These are phyloP conservation scores for Plenodomus biglobosus DNA, from an alignment of 2,329 filamentous ascomycete genomes.

Conservation along the genomic window DNA sequence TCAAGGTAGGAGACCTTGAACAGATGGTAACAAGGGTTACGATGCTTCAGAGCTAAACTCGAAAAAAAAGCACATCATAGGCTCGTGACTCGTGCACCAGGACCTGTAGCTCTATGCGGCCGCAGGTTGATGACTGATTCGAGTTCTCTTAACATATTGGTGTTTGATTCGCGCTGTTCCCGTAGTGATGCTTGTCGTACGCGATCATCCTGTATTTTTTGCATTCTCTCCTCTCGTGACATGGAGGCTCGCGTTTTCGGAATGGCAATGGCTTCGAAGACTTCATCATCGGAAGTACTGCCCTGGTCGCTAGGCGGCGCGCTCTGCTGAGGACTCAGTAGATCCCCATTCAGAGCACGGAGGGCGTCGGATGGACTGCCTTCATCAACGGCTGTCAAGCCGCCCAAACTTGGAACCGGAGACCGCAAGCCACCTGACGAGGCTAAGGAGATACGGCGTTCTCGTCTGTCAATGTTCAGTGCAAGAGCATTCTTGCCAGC, in stretches of 20 bases:
- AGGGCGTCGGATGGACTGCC: conserved; percentile 67
- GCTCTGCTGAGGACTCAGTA: conserved; percentile 48
- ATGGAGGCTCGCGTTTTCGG: conserved; percentile 67
- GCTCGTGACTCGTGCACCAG: conserved; percentile 37
- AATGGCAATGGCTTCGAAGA: conserved; percentile 88
- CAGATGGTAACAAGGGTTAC: conserved; percentile 13
- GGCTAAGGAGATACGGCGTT: conserved; percentile 59
- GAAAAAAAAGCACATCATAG: conserved; percentile 26
- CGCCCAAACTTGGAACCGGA: conserved; percentile 61
- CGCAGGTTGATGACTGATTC: conserved; percentile 73
- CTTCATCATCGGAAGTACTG: conserved; percentile 66
- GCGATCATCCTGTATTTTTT: conserved; percentile 84
- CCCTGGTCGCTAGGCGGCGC: conserved; percentile 51
- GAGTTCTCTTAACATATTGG: conserved; percentile 87
- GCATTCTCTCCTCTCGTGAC: conserved; percentile 82
- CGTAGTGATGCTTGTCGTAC: conserved; percentile 69
- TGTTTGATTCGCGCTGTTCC: conserved; percentile 77
- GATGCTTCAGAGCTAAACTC: conserved; percentile 9
- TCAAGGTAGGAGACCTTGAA: conserved; percentile 3
- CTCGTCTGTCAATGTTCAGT: conserved; percentile 77
- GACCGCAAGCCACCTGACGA: conserved; percentile 50
- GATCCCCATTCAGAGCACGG: conserved; percentile 74
- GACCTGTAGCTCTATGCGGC: conserved; percentile 27
- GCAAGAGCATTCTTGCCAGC: conserved; percentile 77
- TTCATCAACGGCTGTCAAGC: conserved; percentile 60